These are phyloP conservation scores for Beauveria bassiana DNA, from an alignment of 2,329 filamentous ascomycete genomes.

Conservation along the genomic window DNA sequence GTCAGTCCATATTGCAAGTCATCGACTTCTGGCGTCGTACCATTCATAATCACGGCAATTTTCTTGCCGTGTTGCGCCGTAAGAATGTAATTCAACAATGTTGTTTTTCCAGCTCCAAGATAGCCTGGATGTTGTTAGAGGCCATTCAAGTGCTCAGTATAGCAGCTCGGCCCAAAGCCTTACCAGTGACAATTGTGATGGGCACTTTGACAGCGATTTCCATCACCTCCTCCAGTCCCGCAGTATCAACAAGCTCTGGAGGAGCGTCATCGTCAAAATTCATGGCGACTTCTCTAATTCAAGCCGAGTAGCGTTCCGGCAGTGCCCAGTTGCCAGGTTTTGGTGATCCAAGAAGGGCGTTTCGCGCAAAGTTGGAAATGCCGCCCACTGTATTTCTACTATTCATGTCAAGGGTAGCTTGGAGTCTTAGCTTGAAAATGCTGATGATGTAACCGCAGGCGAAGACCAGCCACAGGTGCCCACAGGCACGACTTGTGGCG, in stretches of 20 bases:
- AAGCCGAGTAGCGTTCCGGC: not conserved
- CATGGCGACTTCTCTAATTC: conserved; percentile 34
- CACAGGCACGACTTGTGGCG: conserved; percentile 1
- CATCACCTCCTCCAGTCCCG: conserved; percentile 24
- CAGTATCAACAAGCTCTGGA: conserved; percentile 52
- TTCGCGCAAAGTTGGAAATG: not conserved
- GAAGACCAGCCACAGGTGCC: conserved; percentile 12
- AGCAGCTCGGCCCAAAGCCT: conserved; percentile 9
- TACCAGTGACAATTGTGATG: conserved; percentile 78
- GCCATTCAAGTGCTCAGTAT: not conserved
- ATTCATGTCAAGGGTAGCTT: conserved; percentile 3
- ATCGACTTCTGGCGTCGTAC: conserved; percentile 25
- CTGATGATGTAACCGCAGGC: conserved; percentile 2
- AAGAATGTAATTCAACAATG: conserved; percentile 89
- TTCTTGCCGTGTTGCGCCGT: conserved; percentile 95
- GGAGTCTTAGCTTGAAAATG: not conserved
- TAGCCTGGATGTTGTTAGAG: conserved; percentile 56
- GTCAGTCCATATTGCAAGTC: conserved; percentile 13
- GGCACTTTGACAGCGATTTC: conserved; percentile 60
- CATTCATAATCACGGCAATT: conserved; percentile 96
- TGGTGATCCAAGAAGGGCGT: not conserved
- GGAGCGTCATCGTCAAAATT: conserved; percentile 60
- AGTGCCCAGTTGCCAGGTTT: not conserved
- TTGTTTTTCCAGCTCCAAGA: conserved; percentile 91
- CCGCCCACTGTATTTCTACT: not conserved